Percentiles rank a stretch among this genome's conserved stretches.
These are phyloP conservation scores for Solanum appendiculatum DNA, from an alignment of 257 asterid species.

Conservation along the genomic window DNA sequence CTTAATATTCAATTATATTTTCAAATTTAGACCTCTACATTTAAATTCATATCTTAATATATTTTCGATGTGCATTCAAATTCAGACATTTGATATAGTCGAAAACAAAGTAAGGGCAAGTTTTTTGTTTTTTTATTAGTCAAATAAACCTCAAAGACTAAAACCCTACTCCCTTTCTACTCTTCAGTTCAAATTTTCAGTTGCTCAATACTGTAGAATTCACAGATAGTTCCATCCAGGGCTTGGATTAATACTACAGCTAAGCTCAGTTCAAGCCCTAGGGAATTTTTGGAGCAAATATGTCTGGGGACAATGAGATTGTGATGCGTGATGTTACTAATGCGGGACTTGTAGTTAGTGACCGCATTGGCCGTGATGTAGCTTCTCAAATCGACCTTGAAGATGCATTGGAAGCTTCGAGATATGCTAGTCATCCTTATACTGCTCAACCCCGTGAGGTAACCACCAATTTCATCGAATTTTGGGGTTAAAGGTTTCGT, in stretches of 20 bases:
- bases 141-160: slow-evolving; percentile 25
- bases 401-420: slow-evolving; percentile 86
- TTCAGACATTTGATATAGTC: too few species aligned
- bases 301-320: slow-evolving; percentile 58
- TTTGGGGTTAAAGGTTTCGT: neutral
- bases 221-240: neutral
- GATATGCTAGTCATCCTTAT: slow-evolving; percentile 91
- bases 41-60: too few species aligned
- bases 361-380: slow-evolving; percentile 70
- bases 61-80: too few species aligned
- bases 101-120: neutral
- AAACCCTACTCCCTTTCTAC: slow-evolving; percentile 3
- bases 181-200: neutral
- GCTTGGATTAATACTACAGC: neutral
- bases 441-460: slow-evolving; percentile 96
- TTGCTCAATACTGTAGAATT: neutral
- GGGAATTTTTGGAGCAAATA: slow-evolving; percentile 10
- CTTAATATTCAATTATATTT: neutral
- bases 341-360: slow-evolving; percentile 82
- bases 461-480: neutral
- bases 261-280: slow-evolving; percentile 12
- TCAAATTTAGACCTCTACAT: too few species aligned
- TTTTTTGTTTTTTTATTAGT: too few species aligned
- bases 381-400: slow-evolving; percentile 74
- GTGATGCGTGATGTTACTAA: slow-evolving; percentile 87